Base-by-base conservation (phyloP, 495 filamentous ascomycete species). In the Tuber umbilicatum region DNA sequence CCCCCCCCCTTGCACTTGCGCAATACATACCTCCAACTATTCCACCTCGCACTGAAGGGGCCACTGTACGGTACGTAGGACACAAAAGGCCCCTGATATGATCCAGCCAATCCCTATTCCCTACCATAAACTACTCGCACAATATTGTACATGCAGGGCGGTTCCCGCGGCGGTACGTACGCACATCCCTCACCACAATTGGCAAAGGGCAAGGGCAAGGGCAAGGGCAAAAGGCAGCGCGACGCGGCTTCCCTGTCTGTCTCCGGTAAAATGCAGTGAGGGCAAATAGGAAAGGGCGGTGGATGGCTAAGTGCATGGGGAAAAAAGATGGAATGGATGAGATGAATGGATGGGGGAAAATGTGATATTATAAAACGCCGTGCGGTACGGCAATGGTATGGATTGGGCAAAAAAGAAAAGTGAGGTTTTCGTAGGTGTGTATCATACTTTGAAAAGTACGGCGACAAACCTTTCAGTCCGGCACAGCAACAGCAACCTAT, bases 151-250 rank as follows among this genome's bases (percentile, higher is more conserved):
- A 78, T 55, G 77, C 77, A 79, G 72, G 77, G 77, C 75, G 75
- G 77, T 69, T 74, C 76, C 77, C 77, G 77, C 77, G 75, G 72
- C 75, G 72, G 77, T 78, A 71, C 42, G 14, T 16, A 3, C 16
- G 16, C 9, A 23, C 47, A 78, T 68, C 72, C 39, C 70, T 69
- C 75, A 75, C 3, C 39, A 40, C 5, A 40, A 40, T 40, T 40
- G 39, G 39, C 39, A 40, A 7, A 40, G 39, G n/a, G 10, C 10
- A 31, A 31, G 5, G 45, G 45, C 45, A 47, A 47, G 23, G 45
- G 45, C 19, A 23, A 19, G 3, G n/a, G 12, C n/a, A 16, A 12
- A 43, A 14, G 14, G 42, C 42, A 43, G 17, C 14, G 14, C 42
- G 17, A 64, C 12, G 27, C 27, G 31, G 55, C 55, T 64, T 31